Conservation (phyloP, 192 early-diverging fungal species). For the Linnemannia zychae region DNA sequence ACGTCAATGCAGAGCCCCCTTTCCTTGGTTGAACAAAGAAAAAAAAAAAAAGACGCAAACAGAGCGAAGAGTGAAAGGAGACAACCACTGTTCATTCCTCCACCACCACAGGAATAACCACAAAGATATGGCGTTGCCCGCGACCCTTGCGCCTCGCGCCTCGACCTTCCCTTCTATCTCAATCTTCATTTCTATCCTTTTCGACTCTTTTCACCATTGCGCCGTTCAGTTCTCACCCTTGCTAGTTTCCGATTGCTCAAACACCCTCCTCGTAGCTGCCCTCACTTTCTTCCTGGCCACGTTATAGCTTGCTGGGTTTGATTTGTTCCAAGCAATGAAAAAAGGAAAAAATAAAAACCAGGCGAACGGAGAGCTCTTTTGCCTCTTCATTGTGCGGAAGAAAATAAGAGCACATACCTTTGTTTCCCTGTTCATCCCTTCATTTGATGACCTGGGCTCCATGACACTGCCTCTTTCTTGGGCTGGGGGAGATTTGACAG, state of each 20-base stretch:
- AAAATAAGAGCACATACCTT: background rate
- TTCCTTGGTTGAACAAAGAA: background rate
- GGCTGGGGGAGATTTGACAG: background rate
- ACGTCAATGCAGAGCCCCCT: background rate
- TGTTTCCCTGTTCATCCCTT: background rate
- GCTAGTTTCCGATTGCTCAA: background rate
- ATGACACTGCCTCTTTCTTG: background rate
- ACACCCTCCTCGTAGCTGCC: background rate
- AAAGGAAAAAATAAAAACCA: background rate
- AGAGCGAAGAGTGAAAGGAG: background rate
- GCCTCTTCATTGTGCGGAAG: background rate
- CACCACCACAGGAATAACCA: background rate
- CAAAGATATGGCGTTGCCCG: background rate
- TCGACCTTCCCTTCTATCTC: background rate
- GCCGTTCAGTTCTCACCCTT: background rate
- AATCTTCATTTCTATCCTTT: background rate
- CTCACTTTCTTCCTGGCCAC: background rate
- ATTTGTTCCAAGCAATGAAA: background rate
- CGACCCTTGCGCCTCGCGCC: background rate
- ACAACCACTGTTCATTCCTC: background rate
- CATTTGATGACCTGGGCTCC: too few relatives aligned
- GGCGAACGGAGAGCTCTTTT: too few relatives aligned
- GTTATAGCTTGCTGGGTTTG: background rate
- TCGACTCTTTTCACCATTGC: background rate
- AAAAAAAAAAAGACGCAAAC: background rate